Percentiles rank a stretch among this genome's conserved stretches.
Conservation (phyloP, 176 grass and related monocot genomes). For the Oryza meyeriana region DNA sequence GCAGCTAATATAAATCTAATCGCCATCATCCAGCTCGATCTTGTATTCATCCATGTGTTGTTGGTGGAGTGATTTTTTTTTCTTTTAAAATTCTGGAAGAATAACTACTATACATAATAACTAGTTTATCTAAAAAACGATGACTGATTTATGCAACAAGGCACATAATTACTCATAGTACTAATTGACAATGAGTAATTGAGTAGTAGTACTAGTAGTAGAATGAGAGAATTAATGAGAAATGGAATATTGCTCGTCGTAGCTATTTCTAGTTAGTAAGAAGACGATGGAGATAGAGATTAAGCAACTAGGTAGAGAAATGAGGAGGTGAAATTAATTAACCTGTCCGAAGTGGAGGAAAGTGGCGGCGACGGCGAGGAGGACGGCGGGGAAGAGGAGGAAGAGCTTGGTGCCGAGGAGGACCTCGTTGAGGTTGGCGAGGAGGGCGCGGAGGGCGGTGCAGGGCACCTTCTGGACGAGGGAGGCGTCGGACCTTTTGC, state of each 20-base stretch:
- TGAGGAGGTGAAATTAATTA: too few species aligned
- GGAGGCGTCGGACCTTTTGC: conserved; percentile 70
- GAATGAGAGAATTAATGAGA: too few species aligned
- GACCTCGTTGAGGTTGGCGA: conserved; percentile 72
- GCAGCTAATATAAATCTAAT: not conserved
- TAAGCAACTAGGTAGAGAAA: not conserved
- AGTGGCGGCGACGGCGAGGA: conserved; percentile 50
- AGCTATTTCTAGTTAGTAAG: too few species aligned
- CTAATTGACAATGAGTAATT: too few species aligned
- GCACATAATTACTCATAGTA: too few species aligned
- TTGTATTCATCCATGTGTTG: not conserved
- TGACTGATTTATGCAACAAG: too few species aligned
- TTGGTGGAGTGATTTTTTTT: not conserved
- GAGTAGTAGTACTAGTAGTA: too few species aligned
- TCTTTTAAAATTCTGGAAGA: not conserved
- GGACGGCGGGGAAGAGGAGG: conserved; percentile 70
- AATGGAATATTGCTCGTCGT: too few species aligned
- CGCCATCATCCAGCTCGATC: not conserved
- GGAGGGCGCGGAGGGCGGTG: conserved; percentile 30
- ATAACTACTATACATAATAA: too few species aligned
- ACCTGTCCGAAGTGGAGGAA: conserved; percentile 52
- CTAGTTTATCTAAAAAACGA: too few species aligned
- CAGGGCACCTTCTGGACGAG: conserved; percentile 76
- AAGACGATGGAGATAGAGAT: too few species aligned
- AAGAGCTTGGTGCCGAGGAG: conserved; percentile 78